Base-by-base conservation (phyloP, 2,329 filamentous ascomycete species). In the Beauveria bassiana region DNA sequence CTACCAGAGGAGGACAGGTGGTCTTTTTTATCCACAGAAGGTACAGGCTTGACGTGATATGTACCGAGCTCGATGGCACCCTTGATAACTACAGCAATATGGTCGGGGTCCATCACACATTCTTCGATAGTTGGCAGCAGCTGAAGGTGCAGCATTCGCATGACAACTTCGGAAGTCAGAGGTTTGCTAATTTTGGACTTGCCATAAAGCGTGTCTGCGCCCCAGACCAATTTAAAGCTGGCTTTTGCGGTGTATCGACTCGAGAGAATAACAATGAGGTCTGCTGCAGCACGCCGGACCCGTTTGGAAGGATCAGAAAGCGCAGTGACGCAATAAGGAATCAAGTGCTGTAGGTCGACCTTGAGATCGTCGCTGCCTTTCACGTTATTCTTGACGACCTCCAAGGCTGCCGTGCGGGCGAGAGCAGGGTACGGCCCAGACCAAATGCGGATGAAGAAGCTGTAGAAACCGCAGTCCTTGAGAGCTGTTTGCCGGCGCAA, bases 111-210 rank as follows among this genome's bases (percentile, higher is more conserved):
- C 66, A 97, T 83, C 3, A 93, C 81, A 68, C 88, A 96, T 73
- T 97, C 95, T 73, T 97, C 93, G 10, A 96, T 75, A 2, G 82
- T 84, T 0, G 90, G 90, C 22, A 91, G 72, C n/a, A 97, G 74
- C 43, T 89, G 79, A 22, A 84, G 79, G 22, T 84, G 80, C 1
- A 95, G 70, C 22, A 96, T 74, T 62, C 84, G 86, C 49, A 81
- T 76, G 2, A 78, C 77, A 59, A 87, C 81, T 26, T 86, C 81
- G 1, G 76, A 69, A 3, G 82, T 73, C 59, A 96, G 78, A 78
- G 83, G 84, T 51, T 81, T 77, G 18, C 88, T 71, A 42, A 80
- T 73, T 31, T 75, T 75, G 6, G 75, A 75, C 52, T 79, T 74
- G 5, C 85, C 86, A 69, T 96, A 96, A 0, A 96, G 74, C 16